phyloP scores from a whole-genome alignment of 768 basidiomycete species.

The Lentinula aciculospora region DNA sequence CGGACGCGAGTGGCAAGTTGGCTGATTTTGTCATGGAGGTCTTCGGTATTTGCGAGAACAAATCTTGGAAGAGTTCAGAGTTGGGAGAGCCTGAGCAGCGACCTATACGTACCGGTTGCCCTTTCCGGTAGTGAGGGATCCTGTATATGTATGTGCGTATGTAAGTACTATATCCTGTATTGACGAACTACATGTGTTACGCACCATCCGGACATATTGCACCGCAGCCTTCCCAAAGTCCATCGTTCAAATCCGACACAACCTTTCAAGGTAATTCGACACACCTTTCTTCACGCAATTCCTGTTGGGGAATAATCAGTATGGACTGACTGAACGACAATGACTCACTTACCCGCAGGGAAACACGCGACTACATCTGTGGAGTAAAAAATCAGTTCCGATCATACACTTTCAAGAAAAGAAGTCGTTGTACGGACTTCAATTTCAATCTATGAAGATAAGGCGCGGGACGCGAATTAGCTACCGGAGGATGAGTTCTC shows the following conservation, averaged over 20 bases:
- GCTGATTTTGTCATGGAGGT: constrained; percentile 63
- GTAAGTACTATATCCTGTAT: constrained; percentile 8
- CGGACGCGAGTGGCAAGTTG: constrained; percentile 55
- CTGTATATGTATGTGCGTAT: constrained; percentile 29
- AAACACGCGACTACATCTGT: constrained; percentile 39
- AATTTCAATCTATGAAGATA: constrained; percentile 50
- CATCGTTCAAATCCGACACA: constrained; percentile 15
- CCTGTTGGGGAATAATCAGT: constrained; percentile 20
- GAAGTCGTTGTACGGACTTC: constrained; percentile 25
- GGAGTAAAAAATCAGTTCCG: not conserved
- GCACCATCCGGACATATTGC: constrained; percentile 65
- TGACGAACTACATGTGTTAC: constrained; percentile 10
- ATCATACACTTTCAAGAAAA: constrained; percentile 11
- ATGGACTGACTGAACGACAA: not conserved
- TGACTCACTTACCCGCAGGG: constrained; percentile 47
- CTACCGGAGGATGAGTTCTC: constrained; percentile 3
- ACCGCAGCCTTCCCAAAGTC: constrained; percentile 32
- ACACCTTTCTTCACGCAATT: constrained; percentile 51
- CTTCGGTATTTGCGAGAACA: constrained; percentile 67
- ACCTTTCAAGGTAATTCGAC: not conserved
- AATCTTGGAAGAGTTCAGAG: constrained; percentile 33
- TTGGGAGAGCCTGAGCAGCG: not conserved
- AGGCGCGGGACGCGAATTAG: constrained; percentile 12
- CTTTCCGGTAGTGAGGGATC: constrained; percentile 67
- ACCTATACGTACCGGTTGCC: constrained; percentile 50